Percentiles rank a stretch among this genome's conserved stretches.
Evolutionary conservation across 331 rosid species (phyloP).

Genomic region (Erythrophleum ivorense): DNA sequence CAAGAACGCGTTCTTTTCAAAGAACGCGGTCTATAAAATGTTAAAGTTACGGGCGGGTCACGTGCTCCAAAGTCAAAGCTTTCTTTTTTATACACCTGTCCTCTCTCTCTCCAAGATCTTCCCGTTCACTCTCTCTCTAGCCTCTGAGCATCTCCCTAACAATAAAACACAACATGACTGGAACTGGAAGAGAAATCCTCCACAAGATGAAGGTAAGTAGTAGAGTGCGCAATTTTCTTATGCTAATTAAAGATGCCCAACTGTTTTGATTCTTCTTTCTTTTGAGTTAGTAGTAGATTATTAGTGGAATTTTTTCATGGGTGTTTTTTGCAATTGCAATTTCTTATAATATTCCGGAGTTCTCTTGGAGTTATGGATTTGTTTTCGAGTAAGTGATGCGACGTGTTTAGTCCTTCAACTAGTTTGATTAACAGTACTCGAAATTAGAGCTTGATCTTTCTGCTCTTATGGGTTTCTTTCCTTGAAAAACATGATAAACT

Average conservation of each 20-base stretch:
- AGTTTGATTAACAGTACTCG: slow-evolving; percentile 3
- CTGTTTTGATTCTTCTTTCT: background rate
- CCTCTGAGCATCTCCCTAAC: background rate
- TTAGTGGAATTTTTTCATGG: background rate
- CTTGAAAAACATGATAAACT: background rate
- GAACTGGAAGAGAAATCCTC: slow-evolving; percentile 65
- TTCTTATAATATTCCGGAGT: slow-evolving; percentile 24
- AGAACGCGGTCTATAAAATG: slow-evolving; percentile 23
- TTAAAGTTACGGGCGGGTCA: slow-evolving; percentile 36
- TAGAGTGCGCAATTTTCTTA: background rate
- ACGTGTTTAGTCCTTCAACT: slow-evolving; percentile 3
- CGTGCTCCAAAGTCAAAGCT: slow-evolving; percentile 47
- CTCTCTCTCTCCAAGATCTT: background rate
- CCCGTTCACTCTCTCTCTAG: background rate
- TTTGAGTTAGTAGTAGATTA: background rate
- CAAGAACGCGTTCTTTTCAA: slow-evolving; percentile 38
- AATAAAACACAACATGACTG: slow-evolving; percentile 37
- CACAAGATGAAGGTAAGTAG: slow-evolving; percentile 60
- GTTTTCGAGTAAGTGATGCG: slow-evolving; percentile 20
- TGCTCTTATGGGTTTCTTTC: slow-evolving; percentile 20
- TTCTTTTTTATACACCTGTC: slow-evolving; percentile 23
- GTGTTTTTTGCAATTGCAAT: slow-evolving; percentile 25
- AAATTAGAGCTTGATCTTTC: background rate
- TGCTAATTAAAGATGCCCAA: background rate
- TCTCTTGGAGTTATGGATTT: slow-evolving; percentile 13